These are phyloP conservation scores for Bonnemaisonia californica DNA, from an alignment of 31 red algal genomes.

Conservation along the genomic window DNA sequence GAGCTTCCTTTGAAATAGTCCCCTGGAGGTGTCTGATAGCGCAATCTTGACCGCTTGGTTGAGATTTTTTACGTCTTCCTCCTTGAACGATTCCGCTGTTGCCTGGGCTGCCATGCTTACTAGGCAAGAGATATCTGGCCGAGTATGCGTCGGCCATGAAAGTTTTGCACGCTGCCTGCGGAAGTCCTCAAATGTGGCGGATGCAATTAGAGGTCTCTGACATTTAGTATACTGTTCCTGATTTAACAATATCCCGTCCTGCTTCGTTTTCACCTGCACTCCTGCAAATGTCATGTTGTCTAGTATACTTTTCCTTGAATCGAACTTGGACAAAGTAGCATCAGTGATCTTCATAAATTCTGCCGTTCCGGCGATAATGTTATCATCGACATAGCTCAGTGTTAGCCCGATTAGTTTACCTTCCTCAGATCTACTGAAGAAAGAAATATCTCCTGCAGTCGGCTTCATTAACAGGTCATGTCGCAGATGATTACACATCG, in stretches of 20 bases:
- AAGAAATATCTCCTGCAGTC: not conserved
- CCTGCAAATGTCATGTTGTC: slow-evolving; percentile 24
- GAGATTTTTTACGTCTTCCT: not conserved
- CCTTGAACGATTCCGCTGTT: slow-evolving; percentile 6
- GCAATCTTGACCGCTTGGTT: not conserved
- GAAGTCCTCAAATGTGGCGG: not conserved
- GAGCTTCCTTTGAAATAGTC: not conserved
- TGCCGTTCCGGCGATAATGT: not conserved
- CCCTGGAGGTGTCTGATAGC: not conserved
- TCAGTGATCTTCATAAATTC: not conserved
- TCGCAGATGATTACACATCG: not conserved
- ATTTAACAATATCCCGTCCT: not conserved
- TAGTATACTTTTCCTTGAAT: slow-evolving; percentile 11
- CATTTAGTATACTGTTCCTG: slow-evolving; percentile 7
- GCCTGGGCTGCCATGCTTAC: slow-evolving; percentile 15
- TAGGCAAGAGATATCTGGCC: slow-evolving; percentile 19
- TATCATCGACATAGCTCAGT: slow-evolving; percentile 21
- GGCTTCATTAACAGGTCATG: slow-evolving; percentile 5
- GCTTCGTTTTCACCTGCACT: slow-evolving; percentile 9
- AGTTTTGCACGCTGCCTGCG: not conserved
- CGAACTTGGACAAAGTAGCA: not conserved
- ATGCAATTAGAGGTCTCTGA: not conserved
- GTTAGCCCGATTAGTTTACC: slow-evolving; percentile 9
- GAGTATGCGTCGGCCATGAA: slow-evolving; percentile 3
- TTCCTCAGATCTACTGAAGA: not conserved